Evolutionary conservation across 495 filamentous ascomycete genomes (phyloP).

Genomic region (Acidomyces sp.): DNA sequence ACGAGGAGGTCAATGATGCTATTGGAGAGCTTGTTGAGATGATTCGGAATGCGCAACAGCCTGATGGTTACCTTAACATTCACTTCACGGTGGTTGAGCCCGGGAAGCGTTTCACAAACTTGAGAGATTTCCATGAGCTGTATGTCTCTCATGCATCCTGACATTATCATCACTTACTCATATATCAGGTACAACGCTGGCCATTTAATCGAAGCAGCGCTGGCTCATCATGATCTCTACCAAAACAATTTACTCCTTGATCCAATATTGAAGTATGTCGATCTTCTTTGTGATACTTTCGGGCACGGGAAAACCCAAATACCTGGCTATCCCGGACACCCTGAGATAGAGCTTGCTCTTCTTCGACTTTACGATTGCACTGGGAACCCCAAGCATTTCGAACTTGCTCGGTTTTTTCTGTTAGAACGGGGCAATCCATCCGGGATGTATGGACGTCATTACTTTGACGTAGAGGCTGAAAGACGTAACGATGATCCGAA

Average conservation of each 20-base stretch:
- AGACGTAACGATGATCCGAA: slow-evolving; percentile 38
- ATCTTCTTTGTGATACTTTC: slow-evolving; percentile 38
- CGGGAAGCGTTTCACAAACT: slow-evolving; percentile 40
- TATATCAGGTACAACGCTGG: slow-evolving; percentile 42
- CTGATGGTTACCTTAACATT: slow-evolving; percentile 47
- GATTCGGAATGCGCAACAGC: slow-evolving; percentile 41
- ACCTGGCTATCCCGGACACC: slow-evolving; percentile 47
- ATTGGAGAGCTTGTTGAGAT: slow-evolving; percentile 43
- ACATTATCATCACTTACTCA: too few relatives aligned
- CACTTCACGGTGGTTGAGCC: slow-evolving; percentile 45
- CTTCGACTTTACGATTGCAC: slow-evolving; percentile 41
- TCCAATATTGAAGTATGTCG: slow-evolving; percentile 41
- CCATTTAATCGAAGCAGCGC: slow-evolving; percentile 46
- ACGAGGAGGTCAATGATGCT: slow-evolving; percentile 36
- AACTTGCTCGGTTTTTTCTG: slow-evolving; percentile 43
- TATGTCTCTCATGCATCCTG: slow-evolving; percentile 26
- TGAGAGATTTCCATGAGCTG: slow-evolving; percentile 50
- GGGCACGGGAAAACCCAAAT: slow-evolving; percentile 37
- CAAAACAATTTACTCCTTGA: slow-evolving; percentile 38
- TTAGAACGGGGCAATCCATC: slow-evolving; percentile 42
- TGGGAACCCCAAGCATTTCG: slow-evolving; percentile 33
- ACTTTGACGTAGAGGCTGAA: slow-evolving; percentile 40
- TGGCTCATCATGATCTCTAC: slow-evolving; percentile 40
- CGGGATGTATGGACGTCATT: slow-evolving; percentile 36
- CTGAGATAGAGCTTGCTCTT: slow-evolving; percentile 46